Conservation (phyloP, 2,329 filamentous ascomycete species). For the Rhynchosporium agropyri region DNA sequence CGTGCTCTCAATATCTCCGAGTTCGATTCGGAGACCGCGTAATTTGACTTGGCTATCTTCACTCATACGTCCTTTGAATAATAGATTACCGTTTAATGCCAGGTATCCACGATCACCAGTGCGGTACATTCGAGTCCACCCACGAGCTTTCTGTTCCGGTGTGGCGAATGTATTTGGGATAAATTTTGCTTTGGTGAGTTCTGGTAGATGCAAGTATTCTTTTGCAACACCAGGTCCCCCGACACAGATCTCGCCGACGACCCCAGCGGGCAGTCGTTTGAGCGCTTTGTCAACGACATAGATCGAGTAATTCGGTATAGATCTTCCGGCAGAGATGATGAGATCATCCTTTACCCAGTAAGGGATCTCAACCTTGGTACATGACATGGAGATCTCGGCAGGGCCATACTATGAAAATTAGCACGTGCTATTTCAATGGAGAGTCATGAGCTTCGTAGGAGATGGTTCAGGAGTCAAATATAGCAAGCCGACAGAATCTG, state of each 20-base stretch:
- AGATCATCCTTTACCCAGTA: conserved; percentile 8
- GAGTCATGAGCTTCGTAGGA: too few species aligned
- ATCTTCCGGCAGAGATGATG: conserved; percentile 6
- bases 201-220: conserved; percentile 43
- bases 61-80: conserved; percentile 39
- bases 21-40: conserved; percentile 45
- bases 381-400: conserved; percentile 26
- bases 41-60: conserved; percentile 45
- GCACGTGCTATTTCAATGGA: too few species aligned
- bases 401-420: conserved; percentile 26
- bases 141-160: not conserved
- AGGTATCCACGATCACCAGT: conserved; percentile 47
- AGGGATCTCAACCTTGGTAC: not conserved
- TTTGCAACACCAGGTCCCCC: conserved; percentile 44
- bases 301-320: conserved; percentile 29
- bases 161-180: not conserved
- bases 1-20: conserved; percentile 45
- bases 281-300: conserved; percentile 48
- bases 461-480: too few species aligned
- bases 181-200: conserved; percentile 14
- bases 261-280: conserved; percentile 45
- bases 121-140: conserved; percentile 13
- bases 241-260: conserved; percentile 49
- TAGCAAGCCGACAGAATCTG: too few species aligned
- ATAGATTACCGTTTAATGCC: conserved; percentile 36